Evolutionary conservation across 169 alveolate genomes (phyloP).

Genomic region (Plasmodium gonderi): DNA sequence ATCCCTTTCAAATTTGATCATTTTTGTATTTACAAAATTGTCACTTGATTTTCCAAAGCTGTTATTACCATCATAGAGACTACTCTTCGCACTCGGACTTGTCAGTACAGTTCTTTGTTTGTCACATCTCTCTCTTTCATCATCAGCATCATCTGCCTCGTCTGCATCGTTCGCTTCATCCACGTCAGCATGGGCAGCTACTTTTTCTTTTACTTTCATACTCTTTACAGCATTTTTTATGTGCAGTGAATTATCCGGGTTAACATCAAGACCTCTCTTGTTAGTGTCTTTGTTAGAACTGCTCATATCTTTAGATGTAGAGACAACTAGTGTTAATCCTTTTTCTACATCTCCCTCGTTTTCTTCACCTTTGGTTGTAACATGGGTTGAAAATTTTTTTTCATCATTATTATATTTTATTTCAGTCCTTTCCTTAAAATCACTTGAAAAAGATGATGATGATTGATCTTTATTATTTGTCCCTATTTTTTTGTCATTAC

Average conservation of each 20-base stretch:
- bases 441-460: background rate
- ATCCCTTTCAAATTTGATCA: constrained; percentile 4
- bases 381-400: background rate
- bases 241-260: background rate
- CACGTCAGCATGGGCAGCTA: no score
- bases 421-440: background rate
- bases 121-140: no score
- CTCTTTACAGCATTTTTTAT: no score
- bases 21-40: background rate
- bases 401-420: background rate
- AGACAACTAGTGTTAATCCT: background rate
- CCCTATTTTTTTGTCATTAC: background rate
- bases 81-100: no score
- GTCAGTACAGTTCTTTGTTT: no score
- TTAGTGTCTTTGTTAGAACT: background rate
- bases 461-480: constrained; percentile 6
- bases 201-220: no score
- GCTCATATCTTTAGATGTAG: background rate
- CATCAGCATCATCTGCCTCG: no score
- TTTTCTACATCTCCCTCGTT: background rate
- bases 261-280: background rate
- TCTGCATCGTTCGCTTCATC: no score
- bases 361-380: background rate
- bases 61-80: background rate
- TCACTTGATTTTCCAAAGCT: background rate